These are phyloP conservation scores for Hippophae tibetana DNA, from an alignment of 306 rosid genomes.

Conservation along the genomic window DNA sequence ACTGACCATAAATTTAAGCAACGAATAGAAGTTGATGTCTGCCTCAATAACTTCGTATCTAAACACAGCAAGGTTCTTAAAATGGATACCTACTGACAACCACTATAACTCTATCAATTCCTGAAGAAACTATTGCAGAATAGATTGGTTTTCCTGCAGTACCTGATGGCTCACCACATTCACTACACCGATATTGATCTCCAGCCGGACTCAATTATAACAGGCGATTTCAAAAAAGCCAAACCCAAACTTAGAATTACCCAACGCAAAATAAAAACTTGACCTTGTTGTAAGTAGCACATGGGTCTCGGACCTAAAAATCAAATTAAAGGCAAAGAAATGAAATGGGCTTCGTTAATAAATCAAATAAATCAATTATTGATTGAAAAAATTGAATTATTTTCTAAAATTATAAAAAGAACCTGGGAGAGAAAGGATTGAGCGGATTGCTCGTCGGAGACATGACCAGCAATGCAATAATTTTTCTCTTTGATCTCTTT, in stretches of 20 bases:
- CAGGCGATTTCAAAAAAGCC: background rate
- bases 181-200: slow-evolving; percentile 81
- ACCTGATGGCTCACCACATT: slow-evolving; percentile 89
- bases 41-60: background rate
- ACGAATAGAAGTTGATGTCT: background rate
- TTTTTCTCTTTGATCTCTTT: slow-evolving; percentile 74
- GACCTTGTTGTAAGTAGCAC: slow-evolving; percentile 88
- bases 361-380: background rate
- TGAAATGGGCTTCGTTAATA: background rate
- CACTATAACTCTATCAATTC: slow-evolving; percentile 92
- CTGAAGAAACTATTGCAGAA: slow-evolving; percentile 78
- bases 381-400: too few relatives aligned
- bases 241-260: background rate
- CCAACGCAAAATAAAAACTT: background rate
- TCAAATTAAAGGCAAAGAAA: background rate
- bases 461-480: slow-evolving; percentile 74
- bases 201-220: slow-evolving; percentile 47
- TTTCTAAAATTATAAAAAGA: background rate
- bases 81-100: slow-evolving; percentile 69
- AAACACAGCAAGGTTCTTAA: slow-evolving; percentile 2
- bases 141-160: slow-evolving; percentile 91
- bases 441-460: slow-evolving; percentile 69
- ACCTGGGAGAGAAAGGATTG: slow-evolving; percentile 78
- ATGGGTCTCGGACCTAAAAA: slow-evolving; percentile 61
- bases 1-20: background rate